Conservation (phyloP, 1,139 yeast genomes). For the Citeromyces hawaiiensis region DNA sequence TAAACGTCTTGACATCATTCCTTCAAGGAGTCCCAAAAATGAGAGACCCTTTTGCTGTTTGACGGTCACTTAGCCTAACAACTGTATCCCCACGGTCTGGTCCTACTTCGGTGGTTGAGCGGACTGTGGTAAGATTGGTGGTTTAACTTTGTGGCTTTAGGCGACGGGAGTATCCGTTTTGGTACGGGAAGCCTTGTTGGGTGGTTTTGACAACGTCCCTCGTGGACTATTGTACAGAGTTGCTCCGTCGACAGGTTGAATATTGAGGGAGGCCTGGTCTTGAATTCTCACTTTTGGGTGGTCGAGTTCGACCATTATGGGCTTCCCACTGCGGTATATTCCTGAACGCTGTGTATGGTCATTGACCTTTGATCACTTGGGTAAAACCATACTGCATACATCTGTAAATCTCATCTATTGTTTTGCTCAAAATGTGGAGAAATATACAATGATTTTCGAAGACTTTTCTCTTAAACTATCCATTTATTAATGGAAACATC, state of each 20-base stretch:
- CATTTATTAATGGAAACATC: too few species aligned
- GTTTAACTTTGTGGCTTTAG: constrained; percentile 1
- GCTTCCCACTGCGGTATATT: constrained; percentile 62
- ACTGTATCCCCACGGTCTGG: neutral
- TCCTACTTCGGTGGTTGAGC: constrained; percentile 1
- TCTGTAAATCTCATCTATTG: constrained; percentile 8
- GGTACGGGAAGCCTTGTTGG: constrained; percentile 10
- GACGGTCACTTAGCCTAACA: neutral
- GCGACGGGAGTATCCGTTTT: constrained; percentile 22
- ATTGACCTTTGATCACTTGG: constrained; percentile 74
- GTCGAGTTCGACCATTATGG: constrained; percentile 16
- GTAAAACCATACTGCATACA: constrained; percentile 89
- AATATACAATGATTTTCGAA: too few species aligned
- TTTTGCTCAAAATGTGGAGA: too few species aligned
- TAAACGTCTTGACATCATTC: constrained; percentile 11
- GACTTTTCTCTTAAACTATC: too few species aligned
- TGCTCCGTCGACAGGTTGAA: constrained; percentile 83
- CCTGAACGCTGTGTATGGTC: constrained; percentile 85
- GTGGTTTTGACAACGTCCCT: constrained; percentile 11
- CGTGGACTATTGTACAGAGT: constrained; percentile 36
- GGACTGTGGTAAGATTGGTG: neutral
- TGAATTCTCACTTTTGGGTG: constrained; percentile 38
- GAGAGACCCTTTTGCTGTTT: neutral
- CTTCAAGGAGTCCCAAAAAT: neutral
- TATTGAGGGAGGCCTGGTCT: constrained; percentile 38